A percentile compares a stretch with the other conserved stretches of the same genome.
These are phyloP conservation scores for Adansonia madagascariensis DNA, from an alignment of 441 rosid genomes.

Conservation along the genomic window DNA sequence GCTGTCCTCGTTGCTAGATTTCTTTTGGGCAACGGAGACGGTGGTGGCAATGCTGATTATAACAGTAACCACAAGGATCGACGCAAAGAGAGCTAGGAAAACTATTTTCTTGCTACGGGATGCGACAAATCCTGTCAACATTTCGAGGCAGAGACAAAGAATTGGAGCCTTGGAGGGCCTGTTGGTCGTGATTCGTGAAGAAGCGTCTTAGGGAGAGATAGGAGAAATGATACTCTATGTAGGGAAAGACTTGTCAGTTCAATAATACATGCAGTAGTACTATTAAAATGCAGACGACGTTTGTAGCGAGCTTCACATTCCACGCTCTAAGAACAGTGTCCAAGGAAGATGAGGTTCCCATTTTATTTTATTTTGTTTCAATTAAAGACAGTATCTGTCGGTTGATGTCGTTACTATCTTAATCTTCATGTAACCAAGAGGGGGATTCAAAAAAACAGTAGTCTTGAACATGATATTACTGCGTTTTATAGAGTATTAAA, in stretches of 20 bases:
- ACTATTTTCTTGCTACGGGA: conserved; percentile 24
- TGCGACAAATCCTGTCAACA: neutral
- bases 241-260: neutral
- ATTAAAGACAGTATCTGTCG: neutral
- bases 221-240: no score
- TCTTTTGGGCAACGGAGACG: conserved; percentile 12
- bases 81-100: conserved; percentile 28
- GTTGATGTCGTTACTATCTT: neutral
- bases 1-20: conserved; percentile 16
- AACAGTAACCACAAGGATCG: conserved; percentile 29
- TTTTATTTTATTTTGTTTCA: neutral
- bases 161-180: no score
- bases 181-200: no score
- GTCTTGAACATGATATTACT: no score
- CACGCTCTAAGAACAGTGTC: neutral
- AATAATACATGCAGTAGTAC: neutral
- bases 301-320: neutral
- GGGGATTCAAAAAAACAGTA: no score
- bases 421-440: neutral
- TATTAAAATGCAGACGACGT: neutral
- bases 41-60: conserved; percentile 15
- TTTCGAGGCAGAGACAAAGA: neutral
- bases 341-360: neutral
- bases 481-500: no score
- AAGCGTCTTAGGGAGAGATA: no score